phyloP scores from a whole-genome alignment of 2,329 filamentous ascomycete species.

The Orbilia quercus region DNA sequence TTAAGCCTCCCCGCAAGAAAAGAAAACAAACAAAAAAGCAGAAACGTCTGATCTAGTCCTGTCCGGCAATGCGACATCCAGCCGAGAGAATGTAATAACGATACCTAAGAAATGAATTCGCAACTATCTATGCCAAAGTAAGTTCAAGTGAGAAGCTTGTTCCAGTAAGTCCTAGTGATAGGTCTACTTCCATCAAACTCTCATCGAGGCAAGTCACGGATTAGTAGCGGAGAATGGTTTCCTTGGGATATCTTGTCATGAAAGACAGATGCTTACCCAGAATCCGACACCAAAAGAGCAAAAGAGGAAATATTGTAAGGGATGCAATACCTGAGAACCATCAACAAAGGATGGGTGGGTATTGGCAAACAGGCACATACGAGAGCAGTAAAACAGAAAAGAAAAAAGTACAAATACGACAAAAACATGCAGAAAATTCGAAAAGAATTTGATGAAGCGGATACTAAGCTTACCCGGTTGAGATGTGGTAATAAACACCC shows the following conservation, averaged over 20 bases:
- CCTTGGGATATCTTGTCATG: conserved; percentile 16
- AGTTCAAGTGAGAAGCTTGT: conserved; percentile 30
- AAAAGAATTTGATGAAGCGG: conserved; percentile 4
- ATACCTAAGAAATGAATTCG: conserved; percentile 6
- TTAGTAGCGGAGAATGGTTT: conserved; percentile 7
- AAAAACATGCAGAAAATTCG: conserved; percentile 5
- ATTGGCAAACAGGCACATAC: not conserved
- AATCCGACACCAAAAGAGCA: conserved; percentile 13
- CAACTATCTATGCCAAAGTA: conserved; percentile 4
- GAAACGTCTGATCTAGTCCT: conserved; percentile 15
- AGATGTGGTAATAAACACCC: conserved; percentile 20
- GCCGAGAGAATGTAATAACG: conserved; percentile 30
- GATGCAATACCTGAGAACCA: not conserved
- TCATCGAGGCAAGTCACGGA: not conserved
- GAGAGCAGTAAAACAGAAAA: not conserved
- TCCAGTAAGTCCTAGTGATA: conserved; percentile 26
- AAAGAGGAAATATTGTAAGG: conserved; percentile 1
- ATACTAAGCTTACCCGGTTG: conserved; percentile 47
- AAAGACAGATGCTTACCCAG: conserved; percentile 36
- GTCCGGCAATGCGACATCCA: conserved; percentile 25
- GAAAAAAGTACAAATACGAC: not conserved
- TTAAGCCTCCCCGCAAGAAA: conserved; percentile 2
- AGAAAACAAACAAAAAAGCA: conserved; percentile 8
- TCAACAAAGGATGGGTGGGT: too few relatives aligned
- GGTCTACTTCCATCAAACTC: conserved; percentile 47